Conservation (phyloP, 257 asterid species). For the Petunia axillaris region DNA sequence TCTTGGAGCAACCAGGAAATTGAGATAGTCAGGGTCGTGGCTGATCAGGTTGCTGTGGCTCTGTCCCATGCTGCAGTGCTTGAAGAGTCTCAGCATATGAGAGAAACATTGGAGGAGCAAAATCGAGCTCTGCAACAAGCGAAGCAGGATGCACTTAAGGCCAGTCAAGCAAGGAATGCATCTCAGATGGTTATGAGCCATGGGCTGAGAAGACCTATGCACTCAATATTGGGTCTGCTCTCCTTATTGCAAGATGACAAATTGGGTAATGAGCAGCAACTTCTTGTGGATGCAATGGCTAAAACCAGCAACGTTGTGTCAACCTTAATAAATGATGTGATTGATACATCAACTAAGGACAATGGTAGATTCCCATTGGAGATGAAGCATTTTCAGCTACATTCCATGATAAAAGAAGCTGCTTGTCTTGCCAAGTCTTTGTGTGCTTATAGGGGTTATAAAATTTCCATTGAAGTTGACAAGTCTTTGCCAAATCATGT, state of each 20-base stretch:
- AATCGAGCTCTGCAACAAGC: conserved; percentile 85
- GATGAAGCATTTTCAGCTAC: conserved; percentile 66
- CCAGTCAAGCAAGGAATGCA: conserved; percentile 81
- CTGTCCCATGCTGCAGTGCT: conserved; percentile 97
- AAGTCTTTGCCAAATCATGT: conserved; percentile 75
- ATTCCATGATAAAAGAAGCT: conserved; percentile 74
- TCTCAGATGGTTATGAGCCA: conserved; percentile 92
- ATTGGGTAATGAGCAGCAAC: conserved; percentile 62
- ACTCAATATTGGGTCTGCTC: conserved; percentile 78
- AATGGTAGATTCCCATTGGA: conserved; percentile 68
- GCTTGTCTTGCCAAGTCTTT: conserved; percentile 90
- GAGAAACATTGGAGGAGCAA: conserved; percentile 76
- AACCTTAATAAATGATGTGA: conserved; percentile 71
- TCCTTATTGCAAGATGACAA: conserved; percentile 79
- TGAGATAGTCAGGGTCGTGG: conserved; percentile 85
- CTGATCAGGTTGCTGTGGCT: conserved; percentile 96
- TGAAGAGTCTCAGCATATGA: conserved; percentile 90
- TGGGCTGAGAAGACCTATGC: conserved; percentile 95
- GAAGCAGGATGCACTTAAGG: conserved; percentile 80
- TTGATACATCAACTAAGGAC: conserved; percentile 76
- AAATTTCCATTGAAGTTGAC: conserved; percentile 67
- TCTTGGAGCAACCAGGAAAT: conserved; percentile 81
- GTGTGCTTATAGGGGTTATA: conserved; percentile 62
- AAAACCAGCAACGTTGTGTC: conserved; percentile 78
- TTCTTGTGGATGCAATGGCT: conserved; percentile 73